Evolutionary conservation across 1,284 basidiomycete genomes (phyloP).

Genomic region (Cerrena zonata): DNA sequence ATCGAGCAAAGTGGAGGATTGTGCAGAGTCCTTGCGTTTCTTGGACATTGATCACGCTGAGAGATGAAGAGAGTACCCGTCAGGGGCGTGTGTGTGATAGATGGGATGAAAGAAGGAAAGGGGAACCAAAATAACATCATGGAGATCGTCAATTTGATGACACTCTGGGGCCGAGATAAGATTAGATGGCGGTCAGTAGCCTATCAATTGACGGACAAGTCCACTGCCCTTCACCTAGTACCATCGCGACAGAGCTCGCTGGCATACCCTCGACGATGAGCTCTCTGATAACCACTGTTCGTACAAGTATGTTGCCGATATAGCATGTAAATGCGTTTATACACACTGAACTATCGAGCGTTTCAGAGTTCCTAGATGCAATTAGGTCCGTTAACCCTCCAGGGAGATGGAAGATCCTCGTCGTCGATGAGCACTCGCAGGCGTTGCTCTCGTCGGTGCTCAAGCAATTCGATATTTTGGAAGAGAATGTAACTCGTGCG

Average conservation of each 20-base stretch:
- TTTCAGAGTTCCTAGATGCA: conserved; percentile 69
- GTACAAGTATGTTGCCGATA: conserved; percentile 41
- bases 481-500: conserved; percentile 91
- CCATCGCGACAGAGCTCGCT: neutral
- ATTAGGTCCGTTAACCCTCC: conserved; percentile 78
- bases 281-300: conserved; percentile 50
- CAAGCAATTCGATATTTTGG: conserved; percentile 88
- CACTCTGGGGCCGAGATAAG: neutral
- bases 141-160: neutral
- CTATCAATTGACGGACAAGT: neutral
- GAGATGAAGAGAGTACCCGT: too few species aligned
- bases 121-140: neutral
- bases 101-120: too few species aligned
- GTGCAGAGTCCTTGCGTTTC: conserved; percentile 36
- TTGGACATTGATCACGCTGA: conserved; percentile 23
- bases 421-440: conserved; percentile 90
- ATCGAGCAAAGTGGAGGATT: conserved; percentile 42
- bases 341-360: conserved; percentile 3
- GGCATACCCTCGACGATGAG: conserved; percentile 33
- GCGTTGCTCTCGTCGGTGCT: conserved; percentile 80
- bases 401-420: conserved; percentile 90
- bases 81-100: too few species aligned
- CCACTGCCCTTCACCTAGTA: neutral
- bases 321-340: neutral
- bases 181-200: neutral